Conservation (phyloP, 2,329 filamentous ascomycete species). For the Thyridium curvatum region DNA sequence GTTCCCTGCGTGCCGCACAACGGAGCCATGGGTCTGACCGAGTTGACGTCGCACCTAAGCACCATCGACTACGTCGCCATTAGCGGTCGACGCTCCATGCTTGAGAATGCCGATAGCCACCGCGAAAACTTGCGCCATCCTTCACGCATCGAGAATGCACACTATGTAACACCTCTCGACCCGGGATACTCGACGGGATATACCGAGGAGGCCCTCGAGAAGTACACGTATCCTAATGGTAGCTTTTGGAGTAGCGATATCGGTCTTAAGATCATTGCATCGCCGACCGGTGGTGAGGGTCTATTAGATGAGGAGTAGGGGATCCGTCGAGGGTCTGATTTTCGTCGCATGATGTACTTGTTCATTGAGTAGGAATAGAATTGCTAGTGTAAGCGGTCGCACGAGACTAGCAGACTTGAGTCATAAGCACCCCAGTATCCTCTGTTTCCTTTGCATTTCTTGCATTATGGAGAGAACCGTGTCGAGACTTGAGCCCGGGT, state of each 20-base stretch:
- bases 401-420: too few relatives aligned
- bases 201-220: conserved; percentile 18
- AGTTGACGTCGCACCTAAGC: conserved; percentile 89
- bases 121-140: conserved; percentile 91
- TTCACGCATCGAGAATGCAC: conserved; percentile 72
- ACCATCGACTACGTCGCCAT: conserved; percentile 92
- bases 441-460: conserved; percentile 19
- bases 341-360: too few relatives aligned
- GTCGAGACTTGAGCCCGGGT: conserved; percentile 15
- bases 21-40: conserved; percentile 82
- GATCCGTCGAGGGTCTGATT: too few relatives aligned
- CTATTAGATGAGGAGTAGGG: too few relatives aligned
- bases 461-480: conserved; percentile 19
- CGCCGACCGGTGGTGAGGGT: conserved; percentile 20
- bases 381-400: too few relatives aligned
- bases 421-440: conserved; percentile 4
- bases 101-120: conserved; percentile 90
- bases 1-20: conserved; percentile 85
- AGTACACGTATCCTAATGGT: conserved; percentile 20
- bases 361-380: too few relatives aligned
- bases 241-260: conserved; percentile 22
- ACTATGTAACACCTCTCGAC: conserved; percentile 78
- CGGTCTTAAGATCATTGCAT: conserved; percentile 19
- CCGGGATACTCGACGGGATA: conserved; percentile 58
- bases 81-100: conserved; percentile 71